Percentiles rank a stretch among this genome's conserved stretches.
Conservation (phyloP, 768 basidiomycete species). For the Polyporus arcularius region DNA sequence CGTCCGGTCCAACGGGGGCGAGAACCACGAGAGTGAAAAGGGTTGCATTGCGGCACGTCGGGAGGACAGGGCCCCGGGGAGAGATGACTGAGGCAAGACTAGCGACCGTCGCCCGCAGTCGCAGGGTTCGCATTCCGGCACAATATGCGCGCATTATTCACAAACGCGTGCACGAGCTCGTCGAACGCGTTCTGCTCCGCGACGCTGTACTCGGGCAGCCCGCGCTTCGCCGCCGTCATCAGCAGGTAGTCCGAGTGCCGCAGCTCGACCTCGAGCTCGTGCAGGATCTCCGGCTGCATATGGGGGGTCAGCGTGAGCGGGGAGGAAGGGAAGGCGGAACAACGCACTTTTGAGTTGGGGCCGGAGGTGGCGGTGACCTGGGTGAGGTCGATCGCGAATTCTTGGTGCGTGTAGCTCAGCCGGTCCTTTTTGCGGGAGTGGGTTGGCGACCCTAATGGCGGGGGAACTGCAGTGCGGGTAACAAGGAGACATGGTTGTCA, state of each 20-base stretch:
- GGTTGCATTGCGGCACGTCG: no score
- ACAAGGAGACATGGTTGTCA: neutral
- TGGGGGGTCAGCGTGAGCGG: neutral
- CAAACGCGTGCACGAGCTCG: conserved; percentile 87
- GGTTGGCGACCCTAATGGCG: conserved; percentile 63
- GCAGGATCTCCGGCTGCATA: conserved; percentile 58
- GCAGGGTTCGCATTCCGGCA: conserved; percentile 59
- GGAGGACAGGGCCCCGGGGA: neutral
- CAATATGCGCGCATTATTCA: conserved; percentile 91
- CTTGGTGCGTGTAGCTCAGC: conserved; percentile 90
- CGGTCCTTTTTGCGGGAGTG: conserved; percentile 82
- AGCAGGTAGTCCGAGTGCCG: conserved; percentile 71
- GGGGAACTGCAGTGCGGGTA: conserved; percentile 46
- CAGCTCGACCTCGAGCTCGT: conserved; percentile 92
- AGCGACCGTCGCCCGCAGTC: neutral
- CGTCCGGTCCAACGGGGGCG: neutral
- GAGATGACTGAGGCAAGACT: neutral
- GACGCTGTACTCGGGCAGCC: conserved; percentile 59
- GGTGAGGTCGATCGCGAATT: conserved; percentile 91
- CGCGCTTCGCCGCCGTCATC: conserved; percentile 67
- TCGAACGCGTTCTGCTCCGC: conserved; percentile 79
- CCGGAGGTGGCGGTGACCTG: conserved; percentile 70
- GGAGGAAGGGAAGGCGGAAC: neutral
- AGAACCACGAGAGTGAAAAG: no score
- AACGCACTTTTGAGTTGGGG: conserved; percentile 51